These are phyloP conservation scores for Aspergillus japonicus DNA, from an alignment of 2,329 filamentous ascomycete species.

Conservation along the genomic window DNA sequence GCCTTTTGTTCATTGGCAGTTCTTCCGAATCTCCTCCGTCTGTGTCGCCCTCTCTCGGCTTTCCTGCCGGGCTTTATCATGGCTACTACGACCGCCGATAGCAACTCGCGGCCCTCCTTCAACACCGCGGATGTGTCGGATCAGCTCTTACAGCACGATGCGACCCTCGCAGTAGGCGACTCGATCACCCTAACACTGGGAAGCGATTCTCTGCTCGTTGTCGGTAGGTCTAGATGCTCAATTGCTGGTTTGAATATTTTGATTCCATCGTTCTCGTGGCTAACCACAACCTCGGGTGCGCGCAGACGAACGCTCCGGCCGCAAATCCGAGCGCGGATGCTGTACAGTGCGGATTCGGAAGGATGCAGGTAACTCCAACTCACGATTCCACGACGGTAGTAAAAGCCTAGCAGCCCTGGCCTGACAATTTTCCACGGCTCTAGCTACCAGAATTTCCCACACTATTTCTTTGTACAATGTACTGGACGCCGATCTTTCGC, in stretches of 20 bases:
- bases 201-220: conserved; percentile 59
- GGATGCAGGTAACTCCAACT: conserved; percentile 46
- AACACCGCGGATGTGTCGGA: conserved; percentile 31
- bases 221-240: conserved; percentile 45
- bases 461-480: conserved; percentile 78
- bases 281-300: conserved; percentile 2
- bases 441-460: conserved; percentile 49
- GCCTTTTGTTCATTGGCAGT: not conserved
- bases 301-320: conserved; percentile 55
- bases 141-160: conserved; percentile 39
- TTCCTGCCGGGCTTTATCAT: conserved; percentile 16
- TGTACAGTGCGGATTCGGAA: conserved; percentile 51
- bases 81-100: conserved; percentile 20
- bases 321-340: conserved; percentile 51
- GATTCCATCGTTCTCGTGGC: not conserved
- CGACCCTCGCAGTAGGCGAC: conserved; percentile 55
- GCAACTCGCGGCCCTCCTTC: conserved; percentile 22
- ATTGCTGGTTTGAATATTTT: not conserved
- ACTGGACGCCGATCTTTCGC: conserved; percentile 71
- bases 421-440: conserved; percentile 20
- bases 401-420: not conserved
- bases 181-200: conserved; percentile 61
- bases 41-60: not conserved
- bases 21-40: not conserved
- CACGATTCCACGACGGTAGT: not conserved